phyloP scores from a whole-genome alignment of 257 asterid species.

The Perilla frutescens region DNA sequence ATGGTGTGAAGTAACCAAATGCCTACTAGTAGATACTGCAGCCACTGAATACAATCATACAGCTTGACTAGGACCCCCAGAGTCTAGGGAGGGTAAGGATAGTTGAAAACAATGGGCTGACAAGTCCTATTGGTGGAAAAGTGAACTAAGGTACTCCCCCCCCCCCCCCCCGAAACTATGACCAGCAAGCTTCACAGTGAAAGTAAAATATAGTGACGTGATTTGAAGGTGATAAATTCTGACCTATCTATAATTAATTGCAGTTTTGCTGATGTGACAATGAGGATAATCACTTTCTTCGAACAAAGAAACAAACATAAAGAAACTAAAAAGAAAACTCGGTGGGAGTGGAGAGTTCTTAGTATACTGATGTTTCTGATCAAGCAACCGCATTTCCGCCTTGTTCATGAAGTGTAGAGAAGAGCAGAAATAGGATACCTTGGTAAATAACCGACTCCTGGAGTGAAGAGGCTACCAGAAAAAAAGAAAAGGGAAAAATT shows the following conservation, averaged over 20 bases:
- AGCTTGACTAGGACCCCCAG: not conserved
- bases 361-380: slow-evolving; percentile 6
- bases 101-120: not conserved
- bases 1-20: not conserved
- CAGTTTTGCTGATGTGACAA: slow-evolving; percentile 5
- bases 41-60: not conserved
- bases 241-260: slow-evolving; percentile 7
- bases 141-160: not conserved
- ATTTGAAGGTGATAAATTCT: not conserved
- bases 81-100: not conserved
- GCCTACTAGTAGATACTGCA: not conserved
- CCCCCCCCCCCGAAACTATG: not conserved
- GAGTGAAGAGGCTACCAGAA: slow-evolving; percentile 78
- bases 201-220: not conserved
- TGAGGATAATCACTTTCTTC: slow-evolving; percentile 9
- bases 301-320: slow-evolving; percentile 2
- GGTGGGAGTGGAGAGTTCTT: not conserved
- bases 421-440: slow-evolving; percentile 58
- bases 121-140: slow-evolving; percentile 7
- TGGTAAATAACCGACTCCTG: slow-evolving; percentile 79
- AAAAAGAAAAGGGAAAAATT: slow-evolving; percentile 1
- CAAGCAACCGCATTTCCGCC: slow-evolving; percentile 10
- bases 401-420: slow-evolving; percentile 5
- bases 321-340: not conserved
- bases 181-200: not conserved